Conservation (phyloP, 2,329 filamentous ascomycete species). For the Aspergillus uvarum region DNA sequence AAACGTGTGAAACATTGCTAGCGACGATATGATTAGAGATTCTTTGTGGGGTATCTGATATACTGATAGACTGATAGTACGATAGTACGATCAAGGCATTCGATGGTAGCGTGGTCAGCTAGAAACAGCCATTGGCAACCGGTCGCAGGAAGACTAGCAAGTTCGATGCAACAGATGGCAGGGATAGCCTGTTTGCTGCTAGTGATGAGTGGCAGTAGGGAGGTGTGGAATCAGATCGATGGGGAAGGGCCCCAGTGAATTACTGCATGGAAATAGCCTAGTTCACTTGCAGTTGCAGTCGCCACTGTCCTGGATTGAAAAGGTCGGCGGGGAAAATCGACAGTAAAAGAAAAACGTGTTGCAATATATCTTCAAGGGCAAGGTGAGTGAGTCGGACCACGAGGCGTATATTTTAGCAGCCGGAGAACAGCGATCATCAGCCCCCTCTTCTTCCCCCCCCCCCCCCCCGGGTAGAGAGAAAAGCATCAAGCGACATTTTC, state of each 20-base stretch:
- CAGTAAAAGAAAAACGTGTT: neutral
- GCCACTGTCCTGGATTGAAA: neutral
- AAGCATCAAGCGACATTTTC: neutral
- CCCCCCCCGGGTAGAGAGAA: no score
- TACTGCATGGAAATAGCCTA: constrained; percentile 2
- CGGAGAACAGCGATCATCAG: constrained; percentile 2
- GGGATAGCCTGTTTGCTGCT: constrained; percentile 5
- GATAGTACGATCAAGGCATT: constrained; percentile 17
- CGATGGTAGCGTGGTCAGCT: constrained; percentile 8
- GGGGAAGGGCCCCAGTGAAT: neutral
- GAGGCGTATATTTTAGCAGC: neutral
- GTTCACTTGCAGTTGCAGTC: constrained; percentile 5
- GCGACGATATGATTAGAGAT: neutral
- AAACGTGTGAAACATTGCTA: constrained; percentile 44
- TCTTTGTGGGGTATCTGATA: neutral
- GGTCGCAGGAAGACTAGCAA: constrained; percentile 7
- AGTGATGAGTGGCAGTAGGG: neutral
- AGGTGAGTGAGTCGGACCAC: constrained; percentile 1
- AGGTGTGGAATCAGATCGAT: neutral
- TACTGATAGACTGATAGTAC: neutral
- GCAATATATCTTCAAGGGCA: constrained; percentile 1
- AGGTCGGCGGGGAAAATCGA: neutral
- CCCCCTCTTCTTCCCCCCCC: neutral
- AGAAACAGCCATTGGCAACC: constrained; percentile 10
- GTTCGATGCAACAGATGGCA: constrained; percentile 6